Evolutionary conservation across 2,329 filamentous ascomycete species (phyloP).

Genomic region (Cladosporium sphaerospermum): DNA sequence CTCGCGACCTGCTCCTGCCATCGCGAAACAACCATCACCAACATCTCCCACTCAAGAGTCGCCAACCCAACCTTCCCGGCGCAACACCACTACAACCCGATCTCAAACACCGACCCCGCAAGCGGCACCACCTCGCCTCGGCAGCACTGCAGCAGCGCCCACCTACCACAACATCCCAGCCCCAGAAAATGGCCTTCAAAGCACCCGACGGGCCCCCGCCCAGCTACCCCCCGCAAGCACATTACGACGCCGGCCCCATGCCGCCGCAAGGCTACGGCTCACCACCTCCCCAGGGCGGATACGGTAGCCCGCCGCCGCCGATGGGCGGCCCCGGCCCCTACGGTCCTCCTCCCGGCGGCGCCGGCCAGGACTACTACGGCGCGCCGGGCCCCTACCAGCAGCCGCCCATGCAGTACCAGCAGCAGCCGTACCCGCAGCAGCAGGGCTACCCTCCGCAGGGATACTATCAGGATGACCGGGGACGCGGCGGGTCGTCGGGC

Average conservation of each 20-base stretch:
- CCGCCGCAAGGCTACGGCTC: neutral
- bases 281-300: constrained; percentile 10
- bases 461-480: constrained; percentile 2
- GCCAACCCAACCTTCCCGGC: neutral
- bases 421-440: constrained; percentile 30
- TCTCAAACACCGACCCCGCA: neutral
- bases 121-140: constrained; percentile 1
- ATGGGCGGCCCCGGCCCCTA: constrained; percentile 10
- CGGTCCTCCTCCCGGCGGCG: constrained; percentile 5
- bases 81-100: constrained; percentile 3
- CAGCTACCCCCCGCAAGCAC: constrained; percentile 12
- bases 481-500: constrained; percentile 17
- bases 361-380: constrained; percentile 4
- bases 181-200: constrained; percentile 6
- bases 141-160: neutral
- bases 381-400: constrained; percentile 10
- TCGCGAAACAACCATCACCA: neutral
- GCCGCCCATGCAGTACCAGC: constrained; percentile 34
- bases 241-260: neutral
- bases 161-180: neutral
- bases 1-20: neutral
- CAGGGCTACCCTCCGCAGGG: constrained; percentile 25
- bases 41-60: neutral
- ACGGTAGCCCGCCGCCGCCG: constrained; percentile 14
- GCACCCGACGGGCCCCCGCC: constrained; percentile 1